Conservation (phyloP, 768 basidiomycete genomes). For the Collybia nuda region DNA sequence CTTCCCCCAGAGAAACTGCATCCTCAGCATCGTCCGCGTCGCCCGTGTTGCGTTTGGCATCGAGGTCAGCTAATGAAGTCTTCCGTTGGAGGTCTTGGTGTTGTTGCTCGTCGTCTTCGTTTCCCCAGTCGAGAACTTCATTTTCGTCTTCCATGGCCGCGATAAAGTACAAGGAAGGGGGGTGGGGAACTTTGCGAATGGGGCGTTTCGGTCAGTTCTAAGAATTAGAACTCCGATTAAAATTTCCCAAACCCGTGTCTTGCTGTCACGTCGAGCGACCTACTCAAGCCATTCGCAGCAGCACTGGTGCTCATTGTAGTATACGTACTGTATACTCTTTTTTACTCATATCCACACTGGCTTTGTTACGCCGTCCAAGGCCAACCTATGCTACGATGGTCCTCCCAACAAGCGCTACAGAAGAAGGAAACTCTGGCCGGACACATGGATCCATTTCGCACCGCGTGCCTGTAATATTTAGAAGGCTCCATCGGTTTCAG, state of each 20-base stretch:
- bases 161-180: conserved; percentile 13
- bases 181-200: conserved; percentile 5
- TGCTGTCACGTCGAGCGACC: conserved; percentile 13
- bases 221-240: conserved; percentile 15
- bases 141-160: conserved; percentile 61
- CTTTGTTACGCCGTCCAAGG: conserved; percentile 34
- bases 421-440: conserved; percentile 33
- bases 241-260: conserved; percentile 11
- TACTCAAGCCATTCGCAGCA: conserved; percentile 4
- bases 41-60: conserved; percentile 17
- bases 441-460: conserved; percentile 39
- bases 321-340: neutral
- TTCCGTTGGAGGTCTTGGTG: conserved; percentile 20
- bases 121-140: conserved; percentile 71
- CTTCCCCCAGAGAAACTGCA: conserved; percentile 71
- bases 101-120: conserved; percentile 42
- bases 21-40: conserved; percentile 53
- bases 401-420: conserved; percentile 38
- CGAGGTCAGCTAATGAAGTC: conserved; percentile 19
- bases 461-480: conserved; percentile 79
- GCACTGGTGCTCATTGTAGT: conserved; percentile 1
- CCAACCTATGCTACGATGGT: conserved; percentile 34
- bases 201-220: conserved; percentile 10
- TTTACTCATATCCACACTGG: conserved; percentile 28
- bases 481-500: conserved; percentile 76